Conservation (phyloP, 345 rosid species). For the Sonneratia caseolaris region DNA sequence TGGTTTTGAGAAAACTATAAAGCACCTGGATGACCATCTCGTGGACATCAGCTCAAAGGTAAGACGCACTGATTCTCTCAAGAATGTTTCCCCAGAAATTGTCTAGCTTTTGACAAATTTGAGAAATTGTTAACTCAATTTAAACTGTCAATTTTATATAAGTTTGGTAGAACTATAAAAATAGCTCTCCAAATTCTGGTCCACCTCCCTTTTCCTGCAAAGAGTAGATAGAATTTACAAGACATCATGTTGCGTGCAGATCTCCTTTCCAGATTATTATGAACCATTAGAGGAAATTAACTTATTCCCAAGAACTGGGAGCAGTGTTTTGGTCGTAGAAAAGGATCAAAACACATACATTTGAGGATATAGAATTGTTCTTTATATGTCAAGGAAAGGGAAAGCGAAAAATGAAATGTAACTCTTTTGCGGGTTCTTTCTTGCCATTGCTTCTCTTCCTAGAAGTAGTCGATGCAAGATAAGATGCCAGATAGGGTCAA, state of each 20-base stretch:
- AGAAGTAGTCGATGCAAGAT: not conserved
- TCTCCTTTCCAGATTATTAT: no score
- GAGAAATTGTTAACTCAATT: not conserved
- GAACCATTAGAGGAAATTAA: not conserved
- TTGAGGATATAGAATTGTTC: not conserved
- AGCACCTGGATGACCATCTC: slow-evolving; percentile 93
- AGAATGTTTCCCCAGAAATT: not conserved
- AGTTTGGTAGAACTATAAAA: no score
- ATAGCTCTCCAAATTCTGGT: no score
- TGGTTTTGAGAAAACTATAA: slow-evolving; percentile 86
- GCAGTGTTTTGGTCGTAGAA: not conserved
- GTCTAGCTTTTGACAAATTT: not conserved
- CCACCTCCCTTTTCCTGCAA: no score
- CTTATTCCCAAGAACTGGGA: not conserved
- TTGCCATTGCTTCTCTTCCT: not conserved
- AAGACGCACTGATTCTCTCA: slow-evolving; percentile 4
- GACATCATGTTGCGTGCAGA: no score
- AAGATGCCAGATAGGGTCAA: not conserved
- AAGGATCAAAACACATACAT: not conserved
- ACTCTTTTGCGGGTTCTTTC: not conserved
- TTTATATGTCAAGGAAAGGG: not conserved
- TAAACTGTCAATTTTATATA: not conserved
- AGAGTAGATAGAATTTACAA: no score
- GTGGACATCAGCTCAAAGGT: slow-evolving; percentile 86
- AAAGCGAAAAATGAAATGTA: not conserved